Conservation (phyloP, 2,329 filamentous ascomycete genomes). For the Fusarium mexicanum region DNA sequence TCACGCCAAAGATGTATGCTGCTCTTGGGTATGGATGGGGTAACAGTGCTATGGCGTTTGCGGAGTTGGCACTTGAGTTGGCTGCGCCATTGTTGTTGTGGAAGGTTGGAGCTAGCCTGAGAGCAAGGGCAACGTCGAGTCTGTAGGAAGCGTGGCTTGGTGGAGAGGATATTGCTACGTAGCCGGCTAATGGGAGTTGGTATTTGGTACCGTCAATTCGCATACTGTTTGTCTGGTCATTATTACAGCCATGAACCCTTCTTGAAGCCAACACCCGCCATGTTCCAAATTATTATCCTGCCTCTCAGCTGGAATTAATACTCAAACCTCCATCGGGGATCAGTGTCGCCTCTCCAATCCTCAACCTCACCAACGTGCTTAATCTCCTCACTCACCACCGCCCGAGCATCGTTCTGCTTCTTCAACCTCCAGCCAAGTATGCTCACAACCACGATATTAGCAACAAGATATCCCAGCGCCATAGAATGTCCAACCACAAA, state of each 20-base stretch:
- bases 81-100: conserved; percentile 54
- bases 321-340: conserved; percentile 74
- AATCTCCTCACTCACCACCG: conserved; percentile 53
- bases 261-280: fast-evolving
- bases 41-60: conserved; percentile 51
- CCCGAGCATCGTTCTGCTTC: conserved; percentile 66
- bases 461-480: conserved; percentile 70
- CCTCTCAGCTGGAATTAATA: conserved; percentile 38
- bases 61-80: conserved; percentile 48
- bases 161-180: fast-evolving
- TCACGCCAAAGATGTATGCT: conserved; percentile 54
- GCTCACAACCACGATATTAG: conserved; percentile 64
- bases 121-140: conserved; percentile 27
- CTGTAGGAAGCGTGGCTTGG: not conserved
- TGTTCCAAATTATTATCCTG: fast-evolving
- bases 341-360: conserved; percentile 70
- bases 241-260: fast-evolving
- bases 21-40: conserved; percentile 52
- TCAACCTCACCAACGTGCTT: conserved; percentile 60
- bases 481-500: conserved; percentile 74
- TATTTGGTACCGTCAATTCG: not conserved
- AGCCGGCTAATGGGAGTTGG: fast-evolving
- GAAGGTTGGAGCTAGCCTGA: conserved; percentile 50
- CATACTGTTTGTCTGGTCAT: too few species aligned
- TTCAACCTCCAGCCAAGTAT: conserved; percentile 64